Base-by-base conservation (phyloP, 495 filamentous ascomycete genomes). In the Bacidia gigantensis region DNA sequence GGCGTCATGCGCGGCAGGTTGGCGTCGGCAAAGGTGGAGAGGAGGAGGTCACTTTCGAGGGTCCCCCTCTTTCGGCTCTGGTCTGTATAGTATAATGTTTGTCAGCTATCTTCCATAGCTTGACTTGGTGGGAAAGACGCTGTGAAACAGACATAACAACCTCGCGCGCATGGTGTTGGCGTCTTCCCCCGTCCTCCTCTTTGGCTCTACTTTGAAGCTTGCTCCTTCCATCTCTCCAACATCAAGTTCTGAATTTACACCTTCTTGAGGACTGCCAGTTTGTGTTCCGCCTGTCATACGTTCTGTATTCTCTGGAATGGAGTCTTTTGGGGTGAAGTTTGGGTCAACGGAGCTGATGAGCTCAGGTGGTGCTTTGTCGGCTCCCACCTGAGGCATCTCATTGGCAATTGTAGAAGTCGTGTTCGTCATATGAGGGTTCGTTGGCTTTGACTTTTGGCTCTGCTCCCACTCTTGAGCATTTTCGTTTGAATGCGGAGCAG, bases 31-130 rank as follows among this genome's bases (percentile, higher is more conserved):
- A 98, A 98, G 56, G 92, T 98, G 38, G 87, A 95, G 54, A 97
- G 84, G 56, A 98, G 79, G 25, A 98, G 83, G 68, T 98, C 92
- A 50, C 84, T 85, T 64, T 98, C 92, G 55, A 97, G 85, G 51
- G 87, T 97, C 48, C 92, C 92, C 60, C 92, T 82, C 69, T 98
- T 98, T 53, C 92, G 85, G 67, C 86, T 92, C 69, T 98, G 92
- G 69, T 98, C 89, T 95, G 58, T 26, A 35, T 24, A 32, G 17
- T 11, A 22, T 3, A 9, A 14, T 0, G 1, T 7, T 18, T 35
- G 49, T 41, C 18, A 56, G 53, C 23, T n/a, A n/a, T n/a, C n/a
- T n/a, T n/a, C n/a, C n/a, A n/a, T n/a, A n/a, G n/a, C n/a, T n/a
- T n/a, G n/a, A n/a, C n/a, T n/a, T n/a, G n/a, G n/a, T n/a, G 22